Evolutionary conservation across 805 yeast genomes (phyloP).

Genomic region (Metschnikowia chrysomelidarum): DNA sequence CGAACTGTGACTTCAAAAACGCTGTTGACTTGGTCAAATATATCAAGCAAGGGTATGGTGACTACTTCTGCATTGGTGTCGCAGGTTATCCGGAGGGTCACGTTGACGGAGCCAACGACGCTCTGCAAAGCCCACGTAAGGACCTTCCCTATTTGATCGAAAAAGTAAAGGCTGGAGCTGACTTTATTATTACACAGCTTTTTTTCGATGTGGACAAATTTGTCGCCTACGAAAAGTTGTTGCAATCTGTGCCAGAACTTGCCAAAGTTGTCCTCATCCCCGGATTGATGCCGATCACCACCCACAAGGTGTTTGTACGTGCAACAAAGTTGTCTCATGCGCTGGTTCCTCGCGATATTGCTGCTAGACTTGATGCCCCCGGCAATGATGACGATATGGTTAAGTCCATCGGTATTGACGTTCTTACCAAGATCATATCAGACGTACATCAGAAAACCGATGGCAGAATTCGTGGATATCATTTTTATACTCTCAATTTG

Average conservation of each 20-base stretch:
- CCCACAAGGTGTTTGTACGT: slow-evolving; percentile 75
- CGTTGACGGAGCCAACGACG: slow-evolving; percentile 74
- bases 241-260: slow-evolving; percentile 43
- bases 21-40: slow-evolving; percentile 88
- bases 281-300: slow-evolving; percentile 89
- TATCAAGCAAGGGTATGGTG: slow-evolving; percentile 67
- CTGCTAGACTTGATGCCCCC: slow-evolving; percentile 52
- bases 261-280: slow-evolving; percentile 65
- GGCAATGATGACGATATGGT: slow-evolving; percentile 73
- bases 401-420: slow-evolving; percentile 76
- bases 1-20: slow-evolving; percentile 57
- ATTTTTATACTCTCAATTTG: slow-evolving; percentile 87
- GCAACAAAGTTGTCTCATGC: slow-evolving; percentile 92
- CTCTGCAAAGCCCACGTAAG: slow-evolving; percentile 59
- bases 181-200: slow-evolving; percentile 85
- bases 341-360: slow-evolving; percentile 60
- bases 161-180: slow-evolving; percentile 92
- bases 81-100: slow-evolving; percentile 99
- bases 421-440: slow-evolving; percentile 62
- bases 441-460: slow-evolving; percentile 52
- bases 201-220: slow-evolving; percentile 86
- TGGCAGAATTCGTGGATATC: slow-evolving; percentile 74
- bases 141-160: slow-evolving; percentile 82
- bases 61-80: slow-evolving; percentile 89
- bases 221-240: slow-evolving; percentile 55